Evolutionary conservation across 306 rosid species (phyloP).

Genomic region (Hylodesmum podocarpum): DNA sequence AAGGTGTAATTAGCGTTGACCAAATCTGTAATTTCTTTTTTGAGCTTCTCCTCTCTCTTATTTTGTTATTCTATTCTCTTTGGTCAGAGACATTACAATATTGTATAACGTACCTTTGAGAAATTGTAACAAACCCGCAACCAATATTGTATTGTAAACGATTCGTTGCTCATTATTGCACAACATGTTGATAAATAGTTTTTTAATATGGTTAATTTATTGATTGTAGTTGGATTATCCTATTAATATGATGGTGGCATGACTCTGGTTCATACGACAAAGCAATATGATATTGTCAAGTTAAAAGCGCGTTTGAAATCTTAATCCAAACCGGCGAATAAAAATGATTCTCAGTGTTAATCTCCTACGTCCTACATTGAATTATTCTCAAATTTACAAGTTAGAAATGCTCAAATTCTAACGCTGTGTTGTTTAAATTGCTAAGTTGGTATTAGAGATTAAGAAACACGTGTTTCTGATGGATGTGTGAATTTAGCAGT

Average conservation of each 20-base stretch:
- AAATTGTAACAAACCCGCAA: conserved; percentile 14
- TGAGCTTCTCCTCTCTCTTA: not conserved
- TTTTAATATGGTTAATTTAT: not conserved
- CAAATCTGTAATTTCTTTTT: not conserved
- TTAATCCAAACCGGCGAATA: not conserved
- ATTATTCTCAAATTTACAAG: too few relatives aligned
- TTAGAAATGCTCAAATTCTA: too few relatives aligned
- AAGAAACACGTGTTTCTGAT: too few relatives aligned
- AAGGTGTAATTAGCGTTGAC: conserved; percentile 44
- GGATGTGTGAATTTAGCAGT: too few relatives aligned
- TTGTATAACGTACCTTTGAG: not conserved
- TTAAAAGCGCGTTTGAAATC: not conserved
- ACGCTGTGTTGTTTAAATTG: too few relatives aligned
- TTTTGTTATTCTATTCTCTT: not conserved
- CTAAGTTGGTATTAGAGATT: too few relatives aligned
- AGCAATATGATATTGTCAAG: not conserved
- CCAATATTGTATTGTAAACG: conserved; percentile 13
- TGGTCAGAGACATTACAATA: conserved; percentile 18
- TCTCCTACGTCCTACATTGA: not conserved
- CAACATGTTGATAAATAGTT: conserved; percentile 1
- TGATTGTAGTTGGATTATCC: not conserved
- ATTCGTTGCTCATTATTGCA: too few relatives aligned
- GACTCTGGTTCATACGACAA: not conserved
- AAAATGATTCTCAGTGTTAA: not conserved
- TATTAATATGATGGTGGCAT: not conserved